Conservation (phyloP, 441 rosid species). For the Eutrema salsugineum region DNA sequence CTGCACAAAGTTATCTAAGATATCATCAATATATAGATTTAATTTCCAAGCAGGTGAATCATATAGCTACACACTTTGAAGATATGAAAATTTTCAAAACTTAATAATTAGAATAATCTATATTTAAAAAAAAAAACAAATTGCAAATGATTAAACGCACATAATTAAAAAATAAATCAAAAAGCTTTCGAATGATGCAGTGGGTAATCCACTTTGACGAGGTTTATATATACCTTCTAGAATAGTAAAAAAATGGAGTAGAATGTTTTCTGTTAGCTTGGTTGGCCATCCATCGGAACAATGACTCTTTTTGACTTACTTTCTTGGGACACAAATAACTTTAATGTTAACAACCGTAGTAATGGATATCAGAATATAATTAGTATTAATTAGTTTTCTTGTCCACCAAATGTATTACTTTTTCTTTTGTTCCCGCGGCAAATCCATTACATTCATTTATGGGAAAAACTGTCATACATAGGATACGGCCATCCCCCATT, state of each 20-base stretch:
- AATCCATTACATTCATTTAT: too few species aligned
- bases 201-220: conserved; percentile 3
- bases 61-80: background rate
- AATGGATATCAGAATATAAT: background rate
- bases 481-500: too few species aligned
- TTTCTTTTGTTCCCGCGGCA: background rate
- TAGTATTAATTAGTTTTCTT: background rate
- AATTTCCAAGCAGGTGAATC: background rate
- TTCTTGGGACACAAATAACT: background rate
- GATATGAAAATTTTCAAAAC: background rate
- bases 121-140: background rate
- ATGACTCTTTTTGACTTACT: background rate
- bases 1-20: too few species aligned
- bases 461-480: too few species aligned
- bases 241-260: background rate
- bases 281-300: background rate
- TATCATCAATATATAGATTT: too few species aligned
- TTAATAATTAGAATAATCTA: too few species aligned
- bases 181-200: background rate
- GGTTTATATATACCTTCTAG: background rate
- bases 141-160: background rate
- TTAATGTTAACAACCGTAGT: background rate
- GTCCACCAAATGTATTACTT: background rate
- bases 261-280: background rate
- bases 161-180: background rate